Evolutionary conservation across 192 early-diverging fungal genomes (phyloP).

Genomic region (Rhizophagus sp.): DNA sequence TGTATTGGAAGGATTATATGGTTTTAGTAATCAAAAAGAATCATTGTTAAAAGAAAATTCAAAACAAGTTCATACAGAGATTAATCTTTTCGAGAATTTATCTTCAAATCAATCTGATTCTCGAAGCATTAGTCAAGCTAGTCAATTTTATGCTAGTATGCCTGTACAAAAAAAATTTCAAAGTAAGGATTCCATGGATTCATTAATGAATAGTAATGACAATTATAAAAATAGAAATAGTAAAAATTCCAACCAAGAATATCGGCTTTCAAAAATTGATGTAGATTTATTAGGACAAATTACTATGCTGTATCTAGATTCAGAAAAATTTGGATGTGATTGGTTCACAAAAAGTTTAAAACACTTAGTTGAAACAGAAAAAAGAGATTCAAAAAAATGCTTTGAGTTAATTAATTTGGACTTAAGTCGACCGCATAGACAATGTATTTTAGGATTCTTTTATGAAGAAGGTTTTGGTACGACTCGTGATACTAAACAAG

Average conservation of each 20-base stretch:
- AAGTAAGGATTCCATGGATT: background rate
- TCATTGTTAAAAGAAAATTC: conserved; percentile 49
- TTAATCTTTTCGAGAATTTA: background rate
- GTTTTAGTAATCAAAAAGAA: background rate
- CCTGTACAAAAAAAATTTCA: background rate
- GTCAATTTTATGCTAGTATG: background rate
- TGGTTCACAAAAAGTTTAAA: conserved; percentile 40
- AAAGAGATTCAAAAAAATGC: conserved; percentile 54
- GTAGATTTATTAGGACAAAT: conserved; percentile 33
- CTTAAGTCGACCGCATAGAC: conserved; percentile 46
- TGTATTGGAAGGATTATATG: background rate
- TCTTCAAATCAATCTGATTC: background rate
- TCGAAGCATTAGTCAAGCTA: background rate
- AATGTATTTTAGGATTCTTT: conserved; percentile 60
- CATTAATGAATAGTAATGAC: conserved; percentile 42
- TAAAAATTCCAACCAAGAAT: conserved; percentile 48
- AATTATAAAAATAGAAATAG: conserved; percentile 9
- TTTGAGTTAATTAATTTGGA: conserved; percentile 45
- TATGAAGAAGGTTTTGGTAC: conserved; percentile 64
- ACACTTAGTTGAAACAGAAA: conserved; percentile 40
- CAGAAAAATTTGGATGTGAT: conserved; percentile 46
- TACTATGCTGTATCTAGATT: background rate
- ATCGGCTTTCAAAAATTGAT: conserved; percentile 52
- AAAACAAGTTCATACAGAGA: background rate
- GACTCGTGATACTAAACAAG: conserved; percentile 44